Base-by-base conservation (phyloP, 129 eudicot genomes). In the Oenanthe sinensis region DNA sequence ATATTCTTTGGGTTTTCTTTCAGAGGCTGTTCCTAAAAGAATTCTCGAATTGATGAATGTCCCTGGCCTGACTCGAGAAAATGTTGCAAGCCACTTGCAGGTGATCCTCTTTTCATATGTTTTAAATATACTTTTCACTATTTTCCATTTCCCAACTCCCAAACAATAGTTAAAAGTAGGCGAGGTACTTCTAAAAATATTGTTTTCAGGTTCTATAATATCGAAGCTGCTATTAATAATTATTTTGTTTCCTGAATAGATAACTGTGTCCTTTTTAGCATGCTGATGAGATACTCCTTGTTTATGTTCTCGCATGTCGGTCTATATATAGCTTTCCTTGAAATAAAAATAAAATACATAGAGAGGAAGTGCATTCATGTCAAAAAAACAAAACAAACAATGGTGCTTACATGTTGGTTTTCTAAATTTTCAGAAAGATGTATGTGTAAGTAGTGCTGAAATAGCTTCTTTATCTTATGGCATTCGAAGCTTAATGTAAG, bases 81-180 rank as follows among this genome's bases (percentile, higher is more conserved):
- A 92, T 52, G 93, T 92, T 47, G 97, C 97, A 19, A 92, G 97
- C 79, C 97, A 92, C 83, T 84, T 93, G 77, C 98, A 93, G 97
- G 97, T 85, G 72, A 44, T 39, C 69, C 70, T 67, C 60, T 39
- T 45, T 71, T 49, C 50, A 69, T 37, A 46, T 12, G 19, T 0
- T 26, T 30, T 30, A 4, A 30, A 5, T 10, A 65, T 26, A 24
- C 0, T 45, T 45, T 47, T 69, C 14, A 46, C 39, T 24, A 45
- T 49, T 75, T 75, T 13, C 12, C 5, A n/a, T 17, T 12, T 75
- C 30, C 15, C 5, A 15, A 46, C 43, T 60, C 33, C 30, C 36
- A 60, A 9, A 24, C 42, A 26, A 1, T 46, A 74, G 28, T 45
- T 28, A 44, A 50, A 58, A 26, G 22, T 65, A 30, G 71, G 20